Base-by-base conservation (phyloP, 2,329 filamentous ascomycete genomes). In the Ceratocystis albifundus region DNA sequence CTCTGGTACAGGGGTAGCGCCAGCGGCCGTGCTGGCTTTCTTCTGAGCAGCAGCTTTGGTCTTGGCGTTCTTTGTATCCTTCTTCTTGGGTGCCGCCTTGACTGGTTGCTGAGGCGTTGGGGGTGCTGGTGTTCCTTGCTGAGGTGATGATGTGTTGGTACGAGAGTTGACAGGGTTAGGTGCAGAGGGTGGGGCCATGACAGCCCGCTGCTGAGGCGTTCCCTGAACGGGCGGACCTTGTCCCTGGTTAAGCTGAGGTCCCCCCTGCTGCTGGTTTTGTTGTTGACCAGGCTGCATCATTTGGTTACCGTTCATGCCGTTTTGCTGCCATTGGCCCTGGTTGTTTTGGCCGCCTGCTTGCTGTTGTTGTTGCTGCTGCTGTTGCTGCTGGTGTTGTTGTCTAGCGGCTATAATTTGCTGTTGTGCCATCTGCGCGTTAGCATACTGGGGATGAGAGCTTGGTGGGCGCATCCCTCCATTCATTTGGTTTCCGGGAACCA, bases 31-130 rank as follows among this genome's bases (percentile, higher is more conserved):
- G 75, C 77, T 85, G 71, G 77, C 84, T 78, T 80, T 89, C 80
- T 84, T 90, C 78, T 82, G 77, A 22, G 80, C 81, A 67, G 77
- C 82, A 74, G 77, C 78, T 85, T 90, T 89, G 67, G 77, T 79
- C 75, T 87, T 88, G 4, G 82, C 78, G 68, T 79, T 81, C 75
- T 87, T 87, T 4, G 77, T 78, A 41, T 85, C 84, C 78, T 90
- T 89, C 82, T 93, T 93, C 75, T 90, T 91, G 0, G 88, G 87
- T 44, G 84, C 85, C 3, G 87, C 76, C 78, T 93, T 93, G 72
- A 85, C 87, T 1, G 79, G 75, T 73, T 90, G 88, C 64, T 84
- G 86, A 0, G 89, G 89, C 3, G 89, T 94, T 1, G 89, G 89
- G 0, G 89, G 89, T 5, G 68, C 68, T 45, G 87, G 87, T 5